Base-by-base conservation (phyloP, 2,329 filamentous ascomycete genomes). In the Penicillium sp. region DNA sequence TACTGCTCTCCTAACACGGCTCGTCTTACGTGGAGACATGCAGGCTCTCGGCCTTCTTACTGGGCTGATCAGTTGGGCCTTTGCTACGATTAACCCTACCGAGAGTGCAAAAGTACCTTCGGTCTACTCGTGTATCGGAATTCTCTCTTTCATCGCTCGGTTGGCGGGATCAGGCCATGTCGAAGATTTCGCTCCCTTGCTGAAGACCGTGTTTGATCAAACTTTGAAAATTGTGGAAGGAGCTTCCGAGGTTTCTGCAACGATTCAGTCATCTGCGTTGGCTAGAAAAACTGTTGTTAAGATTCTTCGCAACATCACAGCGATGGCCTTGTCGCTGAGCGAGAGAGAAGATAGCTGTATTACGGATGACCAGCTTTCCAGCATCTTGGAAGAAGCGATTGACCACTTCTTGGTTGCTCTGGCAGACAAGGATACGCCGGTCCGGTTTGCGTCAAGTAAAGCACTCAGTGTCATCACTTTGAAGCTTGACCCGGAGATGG, bases 391-490 rank as follows among this genome's bases (percentile, higher is more conserved):
- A 76, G 88, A 88, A 34, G 86, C 90, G 4, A 92, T 99, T 66
- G 90, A 92, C 55, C 88, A 90, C 69, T 82, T 97, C 3, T 83
- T 99, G 2, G 88, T 91, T 60, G 84, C 85, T 12, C 80, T 98
- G 1, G 87, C 87, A 1, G 95, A 99, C 73, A 90, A 91, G 61
- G 93, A 98, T 69, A 97, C 93, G 0, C 92, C 92, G 0, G 93
- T 99, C 12, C 84, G 95, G 39, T 86, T 96, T 68, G 90, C 94
- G 35, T 91, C 94, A 20, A 96, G 92, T 74, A 99, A 99, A 77
- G 90, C 92, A 4, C 84, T 98, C 47, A 96, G 92, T 75, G 84
- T 96, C 55, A 87, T 98, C 65, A 89, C 93, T 0, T 80, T 96
- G 53, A 93, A 90, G 65, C 78, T 99, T 7, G 87, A 92, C 47